Percentiles rank a stretch among this genome's conserved stretches.
These are phyloP conservation scores for Solanum chilense DNA, from an alignment of 257 asterid genomes.

Conservation along the genomic window DNA sequence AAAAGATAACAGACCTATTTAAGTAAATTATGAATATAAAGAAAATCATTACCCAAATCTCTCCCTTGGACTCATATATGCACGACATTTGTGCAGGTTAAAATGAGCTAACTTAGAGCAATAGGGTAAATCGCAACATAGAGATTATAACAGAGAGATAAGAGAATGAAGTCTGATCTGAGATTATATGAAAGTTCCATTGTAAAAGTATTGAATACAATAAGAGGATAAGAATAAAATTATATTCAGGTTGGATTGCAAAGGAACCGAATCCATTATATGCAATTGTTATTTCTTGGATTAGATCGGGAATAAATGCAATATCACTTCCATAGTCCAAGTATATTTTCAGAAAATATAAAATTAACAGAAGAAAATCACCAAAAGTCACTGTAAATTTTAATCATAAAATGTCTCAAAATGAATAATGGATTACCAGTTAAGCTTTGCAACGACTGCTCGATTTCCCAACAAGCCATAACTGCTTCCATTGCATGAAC, in stretches of 20 bases:
- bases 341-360: background rate
- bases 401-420: background rate
- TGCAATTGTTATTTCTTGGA: background rate
- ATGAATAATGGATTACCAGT: slow-evolving; percentile 29
- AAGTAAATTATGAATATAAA: background rate
- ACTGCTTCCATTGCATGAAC: slow-evolving; percentile 74
- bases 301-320: background rate
- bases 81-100: background rate
- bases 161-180: background rate
- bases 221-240: background rate
- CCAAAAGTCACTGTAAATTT: background rate
- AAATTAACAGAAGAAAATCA: background rate
- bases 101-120: background rate
- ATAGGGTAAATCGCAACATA: background rate
- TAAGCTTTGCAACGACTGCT: slow-evolving; percentile 58
- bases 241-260: background rate
- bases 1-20: background rate
- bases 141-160: background rate
- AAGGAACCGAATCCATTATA: background rate
- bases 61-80: background rate
- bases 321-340: background rate
- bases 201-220: background rate
- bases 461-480: slow-evolving; percentile 70
- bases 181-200: background rate
- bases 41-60: background rate